phyloP scores from a whole-genome alignment of 345 rosid species.

The Gossypium ekmanianum region DNA sequence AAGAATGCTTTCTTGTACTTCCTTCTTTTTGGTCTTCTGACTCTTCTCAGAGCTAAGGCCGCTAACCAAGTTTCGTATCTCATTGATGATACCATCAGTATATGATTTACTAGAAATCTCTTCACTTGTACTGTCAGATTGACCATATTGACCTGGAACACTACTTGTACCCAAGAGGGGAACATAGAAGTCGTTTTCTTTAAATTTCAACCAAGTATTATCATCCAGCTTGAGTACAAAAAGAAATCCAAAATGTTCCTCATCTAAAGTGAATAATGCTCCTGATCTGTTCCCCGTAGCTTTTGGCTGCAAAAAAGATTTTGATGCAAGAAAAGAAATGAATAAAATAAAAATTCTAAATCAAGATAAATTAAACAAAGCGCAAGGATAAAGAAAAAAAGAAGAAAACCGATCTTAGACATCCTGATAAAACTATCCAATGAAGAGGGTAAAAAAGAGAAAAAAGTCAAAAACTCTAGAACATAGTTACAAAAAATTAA shows the following conservation, averaged over 20 bases:
- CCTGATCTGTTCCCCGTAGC: conserved; percentile 48
- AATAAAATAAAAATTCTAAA: conserved; percentile 1
- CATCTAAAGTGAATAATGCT: conserved; percentile 65
- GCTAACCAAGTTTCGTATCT: conserved; percentile 71
- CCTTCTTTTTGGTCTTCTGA: conserved; percentile 56
- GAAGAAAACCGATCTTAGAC: background rate
- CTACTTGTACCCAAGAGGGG: conserved; percentile 54
- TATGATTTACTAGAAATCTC: conserved; percentile 44
- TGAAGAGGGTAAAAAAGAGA: conserved; percentile 1
- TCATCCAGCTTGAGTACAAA: conserved; percentile 80
- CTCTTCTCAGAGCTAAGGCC: conserved; percentile 59
- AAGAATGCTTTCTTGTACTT: conserved; percentile 79
- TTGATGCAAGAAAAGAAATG: conserved; percentile 12
- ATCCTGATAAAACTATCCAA: conserved; percentile 9
- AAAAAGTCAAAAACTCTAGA: background rate
- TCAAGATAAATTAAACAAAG: background rate
- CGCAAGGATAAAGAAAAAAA: background rate
- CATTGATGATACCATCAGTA: conserved; percentile 64
- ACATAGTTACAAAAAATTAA: background rate
- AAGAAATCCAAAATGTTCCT: conserved; percentile 59
- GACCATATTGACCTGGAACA: conserved; percentile 30
- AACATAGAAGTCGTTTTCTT: conserved; percentile 72
- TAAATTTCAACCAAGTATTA: conserved; percentile 61
- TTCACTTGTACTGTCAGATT: conserved; percentile 33
- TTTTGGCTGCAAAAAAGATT: conserved; percentile 55